Conservation (phyloP, 2,329 filamentous ascomycete species). For the Cladophialophora bantiana region DNA sequence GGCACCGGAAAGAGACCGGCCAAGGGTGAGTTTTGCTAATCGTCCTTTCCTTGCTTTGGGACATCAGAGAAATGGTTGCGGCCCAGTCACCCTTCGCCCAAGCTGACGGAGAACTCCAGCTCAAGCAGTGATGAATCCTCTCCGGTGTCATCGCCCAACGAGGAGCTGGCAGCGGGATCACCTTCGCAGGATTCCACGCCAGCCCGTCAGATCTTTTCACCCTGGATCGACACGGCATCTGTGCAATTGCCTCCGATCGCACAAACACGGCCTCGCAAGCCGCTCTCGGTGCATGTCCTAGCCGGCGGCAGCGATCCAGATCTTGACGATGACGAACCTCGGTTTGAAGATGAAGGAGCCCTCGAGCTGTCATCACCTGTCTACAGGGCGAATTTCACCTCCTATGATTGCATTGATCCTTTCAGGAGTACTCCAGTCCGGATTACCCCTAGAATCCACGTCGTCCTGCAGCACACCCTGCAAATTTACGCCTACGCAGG, state of each 20-base stretch:
- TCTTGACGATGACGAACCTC: conserved; percentile 4
- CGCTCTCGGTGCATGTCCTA: conserved; percentile 8
- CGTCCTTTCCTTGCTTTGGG: background rate
- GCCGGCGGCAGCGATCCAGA: conserved; percentile 3
- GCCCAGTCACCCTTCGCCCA: background rate
- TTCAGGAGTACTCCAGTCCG: conserved; percentile 30
- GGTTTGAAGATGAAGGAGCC: conserved; percentile 23
- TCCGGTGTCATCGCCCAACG: conserved; percentile 21
- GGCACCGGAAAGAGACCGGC: conserved; percentile 30
- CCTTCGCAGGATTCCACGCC: conserved; percentile 10
- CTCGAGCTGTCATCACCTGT: conserved; percentile 27
- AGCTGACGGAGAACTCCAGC: conserved; percentile 17
- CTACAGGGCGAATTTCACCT: conserved; percentile 31
- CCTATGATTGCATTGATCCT: conserved; percentile 36
- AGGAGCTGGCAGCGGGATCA: conserved; percentile 10
- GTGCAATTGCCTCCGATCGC: background rate
- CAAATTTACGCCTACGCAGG: conserved; percentile 34
- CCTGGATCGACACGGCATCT: conserved; percentile 3
- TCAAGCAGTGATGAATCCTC: conserved; percentile 30
- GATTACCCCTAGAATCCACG: conserved; percentile 33
- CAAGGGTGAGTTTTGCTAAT: conserved; percentile 19
- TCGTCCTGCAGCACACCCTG: conserved; percentile 31
- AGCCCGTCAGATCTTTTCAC: conserved; percentile 5
- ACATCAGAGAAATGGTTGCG: background rate
- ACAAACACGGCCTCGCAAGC: conserved; percentile 4